Base-by-base conservation (phyloP, 2,329 filamentous ascomycete genomes). In the Aspergillus sclerotialis region DNA sequence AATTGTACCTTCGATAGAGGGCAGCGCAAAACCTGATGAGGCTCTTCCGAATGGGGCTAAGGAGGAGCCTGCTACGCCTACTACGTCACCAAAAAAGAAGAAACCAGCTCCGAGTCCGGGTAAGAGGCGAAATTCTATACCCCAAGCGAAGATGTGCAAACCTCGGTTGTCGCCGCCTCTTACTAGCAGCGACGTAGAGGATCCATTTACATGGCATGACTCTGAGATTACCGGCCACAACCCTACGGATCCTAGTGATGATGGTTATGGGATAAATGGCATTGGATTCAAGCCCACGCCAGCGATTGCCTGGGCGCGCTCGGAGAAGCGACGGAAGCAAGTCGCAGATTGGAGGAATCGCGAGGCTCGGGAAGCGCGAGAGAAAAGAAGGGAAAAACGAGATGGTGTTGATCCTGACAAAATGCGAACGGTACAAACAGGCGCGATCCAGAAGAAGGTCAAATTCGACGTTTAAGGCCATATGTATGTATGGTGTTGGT, bases 191-290 rank as follows among this genome's bases (percentile, higher is more conserved):
- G 34, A 42, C n/a, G 39, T 38, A 10, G 55, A 59, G 33, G 49
- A 60, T 34, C 47, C 60, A 8, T 46, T 64, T 30, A 64, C 61
- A 37, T 80, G 77, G 77, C 70, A 72, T 47, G 72, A 76, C 43
- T 65, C 66, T 24, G 77, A 81, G 49, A 80, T 80, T 48, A 80
- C 76, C 4, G 76, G 76, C 10, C 73, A 79, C 46, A 65, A 73
- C 33, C 66, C 68, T 3, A 65, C 60, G 4, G 72, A 77, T 35
- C 71, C 72, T 5, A 70, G 69, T 25, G 76, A 80, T 48, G 77
- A 81, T 50, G 76, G 76, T 3, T 73, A 75, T 35, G 77, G 77
- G 4, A 70, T 80, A 42, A 80, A 81, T 46, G 77, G 77, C 2
- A 68, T 81, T 36, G 77, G 77, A 0, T 81, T 80, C 54, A 69